Base-by-base conservation (phyloP, 2,329 filamentous ascomycete genomes). In the Scedosporium apiospermum region DNA sequence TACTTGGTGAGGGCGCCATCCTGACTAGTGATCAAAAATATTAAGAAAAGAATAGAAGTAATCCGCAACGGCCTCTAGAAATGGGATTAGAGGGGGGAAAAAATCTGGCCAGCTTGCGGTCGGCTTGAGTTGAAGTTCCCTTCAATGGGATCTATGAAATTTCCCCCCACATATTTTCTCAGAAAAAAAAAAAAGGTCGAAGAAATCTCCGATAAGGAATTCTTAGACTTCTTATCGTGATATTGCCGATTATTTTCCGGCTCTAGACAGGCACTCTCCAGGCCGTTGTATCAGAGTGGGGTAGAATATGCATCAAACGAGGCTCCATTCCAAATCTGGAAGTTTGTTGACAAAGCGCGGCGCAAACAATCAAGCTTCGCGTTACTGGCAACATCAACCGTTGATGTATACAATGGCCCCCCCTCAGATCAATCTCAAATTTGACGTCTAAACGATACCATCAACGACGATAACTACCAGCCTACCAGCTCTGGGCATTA, bases 1-100 rank as follows among this genome's bases (percentile, higher is more conserved):
- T 69, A 61, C 72, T 71, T 34, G 68, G 69, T 55, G 67, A 62
- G 38, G 66, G 62, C n/a, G 67, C 67, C 58, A 55, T 64, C 72
- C 74, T 76, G 42, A 60, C 69, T 38, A 18, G 4, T 18, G 12
- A 27, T 55, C 21, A 51, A 21, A 26, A 23, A 44, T 27, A 21
- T n/a, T 38, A 14, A 14, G 14, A 57, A 18, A 60, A 57, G 42
- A 51, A 30, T 23, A 34, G 23, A 27, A 34, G 30, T 9, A 34
- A 34, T 9, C 7, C 6, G 30, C 30, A 49, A 18, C 34, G 49
- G 44, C 44, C 44, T 21, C 14, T 49, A 21, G 44, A 49, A 49
- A 38, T 9, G 10, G 34, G 10, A 4, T 18, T 49, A 30, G 10
- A 2, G 34, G 23, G 23, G 23, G 23, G 44, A 58, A 62, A 38